Percentiles rank a stretch among this genome's conserved stretches.
phyloP scores from a whole-genome alignment of 169 alveolate genomes.

The Plasmodium malariae region DNA sequence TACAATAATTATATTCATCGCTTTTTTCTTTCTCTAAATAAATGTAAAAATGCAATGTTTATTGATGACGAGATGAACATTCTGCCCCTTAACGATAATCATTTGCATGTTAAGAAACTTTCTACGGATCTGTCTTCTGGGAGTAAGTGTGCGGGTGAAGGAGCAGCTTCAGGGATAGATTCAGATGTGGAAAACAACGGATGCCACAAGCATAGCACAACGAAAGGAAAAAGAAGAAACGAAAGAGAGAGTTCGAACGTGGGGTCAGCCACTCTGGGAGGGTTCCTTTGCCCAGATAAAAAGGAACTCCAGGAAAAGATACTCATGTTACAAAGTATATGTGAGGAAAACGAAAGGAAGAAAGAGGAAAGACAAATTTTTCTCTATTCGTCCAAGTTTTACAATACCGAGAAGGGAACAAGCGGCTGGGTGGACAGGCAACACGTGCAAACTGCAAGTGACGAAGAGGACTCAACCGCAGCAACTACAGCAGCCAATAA shows the following conservation, averaged over 20 bases:
- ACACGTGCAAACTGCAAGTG: not conserved
- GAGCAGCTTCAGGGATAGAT: too few relatives aligned
- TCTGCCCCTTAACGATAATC: slow-evolving; percentile 92
- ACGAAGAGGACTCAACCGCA: not conserved
- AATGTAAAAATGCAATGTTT: slow-evolving; percentile 93
- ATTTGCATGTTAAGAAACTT: slow-evolving; percentile 41
- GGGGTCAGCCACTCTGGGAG: slow-evolving; percentile 58
- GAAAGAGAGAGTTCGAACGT: too few relatives aligned
- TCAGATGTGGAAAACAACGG: too few relatives aligned
- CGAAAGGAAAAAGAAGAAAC: not conserved
- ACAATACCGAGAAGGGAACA: not conserved
- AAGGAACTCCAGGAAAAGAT: slow-evolving; percentile 6
- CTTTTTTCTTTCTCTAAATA: slow-evolving; percentile 89
- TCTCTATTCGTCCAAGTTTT: slow-evolving; percentile 38
- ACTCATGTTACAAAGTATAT: slow-evolving; percentile 9
- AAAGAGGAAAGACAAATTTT: slow-evolving; percentile 35
- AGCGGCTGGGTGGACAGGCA: not conserved
- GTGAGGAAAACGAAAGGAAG: slow-evolving; percentile 84
- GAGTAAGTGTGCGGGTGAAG: too few relatives aligned
- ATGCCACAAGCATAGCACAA: too few relatives aligned
- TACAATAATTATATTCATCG: slow-evolving; percentile 97
- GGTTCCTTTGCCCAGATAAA: slow-evolving; percentile 38
- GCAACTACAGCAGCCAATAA: not conserved
- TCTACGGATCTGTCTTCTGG: not conserved
- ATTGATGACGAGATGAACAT: slow-evolving; percentile 99